Percentiles rank a stretch among this genome's conserved stretches.
Conservation (phyloP, 768 basidiomycete species). For the Vararia minispora region DNA sequence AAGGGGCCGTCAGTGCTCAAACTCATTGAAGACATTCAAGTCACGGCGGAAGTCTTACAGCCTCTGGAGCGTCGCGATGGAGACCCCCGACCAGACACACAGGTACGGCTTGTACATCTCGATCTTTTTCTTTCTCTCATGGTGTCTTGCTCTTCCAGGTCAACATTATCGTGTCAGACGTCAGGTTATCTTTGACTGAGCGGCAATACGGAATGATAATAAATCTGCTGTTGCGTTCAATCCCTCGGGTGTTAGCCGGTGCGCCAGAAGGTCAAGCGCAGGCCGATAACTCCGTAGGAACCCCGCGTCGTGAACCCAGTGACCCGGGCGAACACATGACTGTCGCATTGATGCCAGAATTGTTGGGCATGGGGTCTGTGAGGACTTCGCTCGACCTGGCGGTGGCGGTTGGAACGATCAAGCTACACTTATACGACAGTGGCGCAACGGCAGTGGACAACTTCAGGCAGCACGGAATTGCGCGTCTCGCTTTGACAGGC, state of each 20-base stretch:
- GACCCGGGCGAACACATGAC: conserved; percentile 12
- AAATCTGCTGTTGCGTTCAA: conserved; percentile 48
- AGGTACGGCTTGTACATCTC: conserved; percentile 36
- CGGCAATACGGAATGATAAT: conserved; percentile 70
- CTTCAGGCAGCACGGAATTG: conserved; percentile 72
- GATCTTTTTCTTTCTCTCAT: conserved; percentile 1
- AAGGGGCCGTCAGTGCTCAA: conserved; percentile 50
- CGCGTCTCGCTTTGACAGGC: conserved; percentile 72
- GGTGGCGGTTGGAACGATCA: conserved; percentile 59
- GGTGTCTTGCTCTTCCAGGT: conserved; percentile 33
- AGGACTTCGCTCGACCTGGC: conserved; percentile 68
- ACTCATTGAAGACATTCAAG: conserved; percentile 85
- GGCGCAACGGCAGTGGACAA: conserved; percentile 43
- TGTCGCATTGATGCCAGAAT: conserved; percentile 23
- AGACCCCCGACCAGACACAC: conserved; percentile 58
- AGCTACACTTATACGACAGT: conserved; percentile 77
- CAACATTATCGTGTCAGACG: conserved; percentile 64
- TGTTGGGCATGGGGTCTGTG: conserved; percentile 18
- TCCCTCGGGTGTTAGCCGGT: conserved; percentile 52
- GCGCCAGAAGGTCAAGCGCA: conserved; percentile 31
- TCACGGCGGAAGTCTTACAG: conserved; percentile 62
- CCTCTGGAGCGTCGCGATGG: conserved; percentile 38
- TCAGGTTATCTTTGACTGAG: conserved; percentile 77
- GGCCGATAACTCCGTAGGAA: conserved; percentile 15
- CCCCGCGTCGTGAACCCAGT: conserved; percentile 7